Evolutionary conservation across 129 eudicot species (phyloP).

Genomic region (Tagetes patula): DNA sequence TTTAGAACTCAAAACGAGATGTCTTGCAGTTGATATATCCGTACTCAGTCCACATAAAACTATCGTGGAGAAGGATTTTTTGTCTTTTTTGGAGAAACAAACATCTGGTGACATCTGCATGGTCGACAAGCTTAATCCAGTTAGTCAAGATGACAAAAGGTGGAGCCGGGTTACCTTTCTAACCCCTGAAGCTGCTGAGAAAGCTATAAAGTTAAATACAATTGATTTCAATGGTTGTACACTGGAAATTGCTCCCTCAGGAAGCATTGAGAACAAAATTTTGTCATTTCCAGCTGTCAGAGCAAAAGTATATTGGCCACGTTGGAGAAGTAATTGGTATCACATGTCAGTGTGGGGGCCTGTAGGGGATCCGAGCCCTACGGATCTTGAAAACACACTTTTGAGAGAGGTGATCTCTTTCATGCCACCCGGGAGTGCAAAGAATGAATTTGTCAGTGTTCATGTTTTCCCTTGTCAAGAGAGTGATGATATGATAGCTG

Average conservation of each 20-base stretch:
- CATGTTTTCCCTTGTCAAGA: conserved; percentile 53
- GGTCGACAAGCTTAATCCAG: conserved; percentile 47
- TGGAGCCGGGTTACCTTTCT: conserved; percentile 86
- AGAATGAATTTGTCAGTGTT: conserved; percentile 49
- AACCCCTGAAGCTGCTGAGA: conserved; percentile 71
- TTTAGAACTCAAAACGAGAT: conserved; percentile 70
- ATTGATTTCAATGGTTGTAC: conserved; percentile 39
- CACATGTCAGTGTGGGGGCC: conserved; percentile 34
- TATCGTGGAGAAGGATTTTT: conserved; percentile 65
- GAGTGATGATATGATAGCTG: conserved; percentile 53
- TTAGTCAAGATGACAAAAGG: conserved; percentile 53
- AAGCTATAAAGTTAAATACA: conserved; percentile 41
- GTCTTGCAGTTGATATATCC: conserved; percentile 67
- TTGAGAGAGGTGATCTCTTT: conserved; percentile 62
- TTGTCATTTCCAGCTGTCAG: conserved; percentile 58
- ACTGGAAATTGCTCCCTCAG: conserved; percentile 49
- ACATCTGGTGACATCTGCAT: conserved; percentile 56
- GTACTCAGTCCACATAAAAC: conserved; percentile 33
- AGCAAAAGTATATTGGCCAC: conserved; percentile 93
- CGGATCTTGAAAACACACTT: conserved; percentile 70
- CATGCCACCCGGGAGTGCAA: conserved; percentile 68
- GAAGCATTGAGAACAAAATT: conserved; percentile 45
- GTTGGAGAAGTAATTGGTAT: conserved; percentile 42
- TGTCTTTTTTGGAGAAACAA: conserved; percentile 48
- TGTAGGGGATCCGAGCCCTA: conserved; percentile 48